These are phyloP conservation scores for Cystobasidium pallidum DNA, from an alignment of 1,284 basidiomycete genomes.

Conservation along the genomic window DNA sequence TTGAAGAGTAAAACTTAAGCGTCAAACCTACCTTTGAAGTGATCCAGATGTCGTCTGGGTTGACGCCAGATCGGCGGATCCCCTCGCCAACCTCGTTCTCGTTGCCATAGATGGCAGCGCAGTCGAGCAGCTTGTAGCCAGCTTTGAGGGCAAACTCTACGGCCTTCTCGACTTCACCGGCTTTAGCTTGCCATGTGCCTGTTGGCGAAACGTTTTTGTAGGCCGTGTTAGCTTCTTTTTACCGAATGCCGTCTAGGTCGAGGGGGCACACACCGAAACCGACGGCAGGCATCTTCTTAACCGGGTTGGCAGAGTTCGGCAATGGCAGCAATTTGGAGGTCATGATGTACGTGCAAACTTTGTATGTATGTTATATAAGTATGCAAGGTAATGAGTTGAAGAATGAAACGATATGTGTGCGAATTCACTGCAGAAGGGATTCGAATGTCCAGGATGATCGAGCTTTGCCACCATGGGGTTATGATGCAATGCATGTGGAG, in stretches of 20 bases:
- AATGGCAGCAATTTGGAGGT: slow-evolving; percentile 17
- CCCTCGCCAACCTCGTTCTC: slow-evolving; percentile 77
- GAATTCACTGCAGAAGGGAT: not conserved
- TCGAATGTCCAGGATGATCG: not conserved
- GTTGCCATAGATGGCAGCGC: slow-evolving; percentile 67
- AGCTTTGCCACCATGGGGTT: not conserved
- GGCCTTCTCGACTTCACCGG: slow-evolving; percentile 52
- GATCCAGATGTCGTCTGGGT: slow-evolving; percentile 78
- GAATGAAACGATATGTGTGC: not conserved
- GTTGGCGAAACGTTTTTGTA: not conserved
- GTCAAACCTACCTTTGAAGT: slow-evolving; percentile 65
- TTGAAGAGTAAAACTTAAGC: not conserved
- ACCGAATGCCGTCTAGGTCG: not conserved
- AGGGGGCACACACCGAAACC: slow-evolving; percentile 1
- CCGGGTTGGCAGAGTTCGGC: slow-evolving; percentile 34
- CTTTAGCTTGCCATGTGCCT: slow-evolving; percentile 75
- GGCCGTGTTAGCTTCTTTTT: no score
- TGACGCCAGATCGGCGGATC: slow-evolving; percentile 74
- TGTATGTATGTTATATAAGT: no score
- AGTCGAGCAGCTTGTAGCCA: slow-evolving; percentile 76
- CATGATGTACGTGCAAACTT: no score
- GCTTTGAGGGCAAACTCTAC: slow-evolving; percentile 73
- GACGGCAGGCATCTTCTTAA: slow-evolving; percentile 40
- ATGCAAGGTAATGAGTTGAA: no score
- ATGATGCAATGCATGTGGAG: slow-evolving; percentile 1